Evolutionary conservation across 768 basidiomycete species (phyloP).

Genomic region (Gymnopilus dilepis): DNA sequence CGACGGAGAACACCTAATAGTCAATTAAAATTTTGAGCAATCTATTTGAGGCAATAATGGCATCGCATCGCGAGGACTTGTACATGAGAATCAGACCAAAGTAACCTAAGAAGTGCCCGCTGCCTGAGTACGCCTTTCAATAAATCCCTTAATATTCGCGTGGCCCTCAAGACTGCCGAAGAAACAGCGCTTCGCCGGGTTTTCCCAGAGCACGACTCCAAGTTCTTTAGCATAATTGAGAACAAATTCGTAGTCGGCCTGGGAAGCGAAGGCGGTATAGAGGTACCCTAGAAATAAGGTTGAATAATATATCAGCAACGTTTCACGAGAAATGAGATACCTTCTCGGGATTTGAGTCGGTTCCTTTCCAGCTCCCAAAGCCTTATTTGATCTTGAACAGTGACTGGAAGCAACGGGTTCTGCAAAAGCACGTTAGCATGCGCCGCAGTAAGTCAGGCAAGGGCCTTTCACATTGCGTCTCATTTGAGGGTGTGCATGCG

Average conservation of each 20-base stretch:
- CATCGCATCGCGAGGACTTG: constrained; percentile 26
- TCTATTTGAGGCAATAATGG: constrained; percentile 21
- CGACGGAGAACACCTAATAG: constrained; percentile 30
- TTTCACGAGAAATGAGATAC: constrained; percentile 45
- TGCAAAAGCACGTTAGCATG: constrained; percentile 33
- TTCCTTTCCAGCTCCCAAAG: constrained; percentile 97
- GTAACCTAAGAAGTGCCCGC: constrained; percentile 24
- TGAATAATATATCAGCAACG: constrained; percentile 28
- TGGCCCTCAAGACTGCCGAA: constrained; percentile 84
- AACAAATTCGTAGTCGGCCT: constrained; percentile 88
- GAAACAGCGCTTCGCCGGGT: constrained; percentile 72
- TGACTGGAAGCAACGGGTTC: constrained; percentile 94
- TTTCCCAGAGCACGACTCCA: constrained; percentile 87
- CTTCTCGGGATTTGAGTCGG: constrained; percentile 86
- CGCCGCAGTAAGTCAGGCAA: constrained; percentile 13
- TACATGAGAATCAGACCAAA: constrained; percentile 26
- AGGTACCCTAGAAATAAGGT: constrained; percentile 66
- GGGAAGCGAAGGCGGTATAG: constrained; percentile 86
- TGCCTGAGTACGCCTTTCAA: constrained; percentile 69
- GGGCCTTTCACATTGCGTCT: constrained; percentile 73
- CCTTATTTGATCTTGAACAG: constrained; percentile 97
- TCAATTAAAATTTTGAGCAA: constrained; percentile 30
- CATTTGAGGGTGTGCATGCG: constrained; percentile 99
- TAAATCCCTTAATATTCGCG: constrained; percentile 77
- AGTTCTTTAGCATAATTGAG: constrained; percentile 85